A percentile compares a stretch with the other conserved stretches of the same genome.
These are phyloP conservation scores for Schizopora paradoxa DNA, from an alignment of 1,284 basidiomycete genomes.

Conservation along the genomic window DNA sequence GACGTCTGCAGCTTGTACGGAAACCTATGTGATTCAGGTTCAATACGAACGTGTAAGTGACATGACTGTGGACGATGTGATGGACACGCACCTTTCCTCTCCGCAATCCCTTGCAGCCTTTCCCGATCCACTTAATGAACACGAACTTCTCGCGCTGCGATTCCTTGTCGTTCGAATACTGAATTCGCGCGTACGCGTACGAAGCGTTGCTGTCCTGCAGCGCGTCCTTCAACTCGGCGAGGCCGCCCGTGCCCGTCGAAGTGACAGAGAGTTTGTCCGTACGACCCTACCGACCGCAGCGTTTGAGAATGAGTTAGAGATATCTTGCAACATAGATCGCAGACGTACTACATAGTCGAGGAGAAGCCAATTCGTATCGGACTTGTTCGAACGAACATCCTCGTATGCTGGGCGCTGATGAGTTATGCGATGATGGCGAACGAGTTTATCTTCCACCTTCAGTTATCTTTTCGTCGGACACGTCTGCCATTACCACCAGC, in stretches of 20 bases:
- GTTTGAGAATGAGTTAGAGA: conserved; percentile 9
- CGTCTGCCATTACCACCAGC: conserved; percentile 65
- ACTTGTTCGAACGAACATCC: conserved; percentile 78
- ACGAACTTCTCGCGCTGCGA: conserved; percentile 87
- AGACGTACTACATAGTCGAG: conserved; percentile 75
- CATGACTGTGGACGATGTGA: conserved; percentile 17
- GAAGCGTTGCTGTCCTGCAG: conserved; percentile 74
- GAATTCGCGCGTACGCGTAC: conserved; percentile 78
- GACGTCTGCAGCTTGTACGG: conserved; percentile 83
- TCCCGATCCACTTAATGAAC: conserved; percentile 86
- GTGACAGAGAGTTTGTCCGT: conserved; percentile 80
- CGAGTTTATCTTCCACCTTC: conserved; percentile 51
- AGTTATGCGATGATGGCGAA: conserved; percentile 16
- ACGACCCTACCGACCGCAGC: conserved; percentile 54
- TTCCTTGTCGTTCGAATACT: conserved; percentile 84
- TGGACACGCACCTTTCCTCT: conserved; percentile 84
- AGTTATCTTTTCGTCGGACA: conserved; percentile 70
- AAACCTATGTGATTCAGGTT: conserved; percentile 52
- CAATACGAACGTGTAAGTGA: conserved; percentile 20
- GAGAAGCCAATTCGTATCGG: conserved; percentile 81
- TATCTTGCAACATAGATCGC: conserved; percentile 11
- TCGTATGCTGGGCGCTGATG: conserved; percentile 60
- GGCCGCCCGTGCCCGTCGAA: conserved; percentile 71
- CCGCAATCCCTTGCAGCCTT: conserved; percentile 82
- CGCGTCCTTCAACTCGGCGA: conserved; percentile 69